Base-by-base conservation (phyloP, 805 yeast species). In the Pachysolen tannophilus region DNA sequence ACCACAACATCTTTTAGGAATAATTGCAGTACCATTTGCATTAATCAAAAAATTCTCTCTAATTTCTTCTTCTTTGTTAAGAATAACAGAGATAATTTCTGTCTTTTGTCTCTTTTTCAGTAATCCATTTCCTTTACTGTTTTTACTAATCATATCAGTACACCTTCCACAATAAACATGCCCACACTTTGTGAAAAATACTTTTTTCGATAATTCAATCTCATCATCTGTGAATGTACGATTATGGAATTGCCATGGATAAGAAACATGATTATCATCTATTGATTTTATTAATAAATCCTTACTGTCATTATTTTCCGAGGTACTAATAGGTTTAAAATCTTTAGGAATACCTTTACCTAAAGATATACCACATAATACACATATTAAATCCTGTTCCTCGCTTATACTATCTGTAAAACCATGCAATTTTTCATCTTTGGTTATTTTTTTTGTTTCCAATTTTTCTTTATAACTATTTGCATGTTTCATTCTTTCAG, bases 81-180 rank as follows among this genome's bases (percentile, higher is more conserved):
- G n/a, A n/a, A n/a, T n/a, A n/a, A n/a, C n/a, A n/a, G n/a, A n/a
- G n/a, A n/a, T n/a, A n/a, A n/a, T n/a, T n/a, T n/a, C n/a, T n/a
- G n/a, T n/a, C n/a, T n/a, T n/a, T n/a, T n/a, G n/a, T n/a, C n/a
- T n/a, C 17, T 32, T 26, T 25, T 20, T 20, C 17, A 32, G 6
- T 10, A 8, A 8, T 5, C 32, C 13, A 18, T 33, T 33, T 3
- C 6, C 16, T 19, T 37, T 37, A 16, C 33, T 37, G 33, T 20
- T 23, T 24, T 31, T 31, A 8, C 23, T 17, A 30, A 37, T 31
- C 6, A 11, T 16, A 26, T 32, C 33, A n/a, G 30, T 29, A 57
- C 96, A 86, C 28, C 90, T 57, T 1, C 95, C 96, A 55, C 96
- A 86, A 52, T 74, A 86, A 1, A 78, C 70, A 59, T 86, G 96